Evolutionary conservation across 345 rosid species (phyloP).

Genomic region (Eucalyptus shirleyi): DNA sequence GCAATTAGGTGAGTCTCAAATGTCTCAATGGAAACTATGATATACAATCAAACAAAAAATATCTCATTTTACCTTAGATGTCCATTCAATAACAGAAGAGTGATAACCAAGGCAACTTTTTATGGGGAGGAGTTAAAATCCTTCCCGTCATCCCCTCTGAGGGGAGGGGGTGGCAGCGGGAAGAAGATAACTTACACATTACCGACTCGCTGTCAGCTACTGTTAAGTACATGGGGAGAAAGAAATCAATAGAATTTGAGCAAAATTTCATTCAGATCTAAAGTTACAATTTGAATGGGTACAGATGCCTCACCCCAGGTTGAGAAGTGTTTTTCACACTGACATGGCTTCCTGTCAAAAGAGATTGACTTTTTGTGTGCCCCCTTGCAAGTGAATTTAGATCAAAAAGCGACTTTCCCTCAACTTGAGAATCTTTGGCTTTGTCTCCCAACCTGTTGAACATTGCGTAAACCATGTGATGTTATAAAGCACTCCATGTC

Average conservation of each 20-base stretch:
- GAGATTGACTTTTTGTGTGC: not conserved
- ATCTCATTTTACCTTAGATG: not conserved
- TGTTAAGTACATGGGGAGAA: not conserved
- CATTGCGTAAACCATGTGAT: not conserved
- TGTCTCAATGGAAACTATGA: not conserved
- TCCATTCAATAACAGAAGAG: not conserved
- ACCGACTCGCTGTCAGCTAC: accelerated
- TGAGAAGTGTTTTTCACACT: not conserved
- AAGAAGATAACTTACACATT: not conserved
- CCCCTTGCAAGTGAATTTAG: not conserved
- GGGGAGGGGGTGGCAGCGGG: not conserved
- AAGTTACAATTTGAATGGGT: not conserved
- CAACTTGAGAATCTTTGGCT: constrained; percentile 4
- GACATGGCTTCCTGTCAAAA: not conserved
- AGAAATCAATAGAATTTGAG: not conserved
- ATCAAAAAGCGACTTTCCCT: constrained; percentile 3
- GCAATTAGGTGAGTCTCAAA: not conserved
- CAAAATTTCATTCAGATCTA: not conserved
- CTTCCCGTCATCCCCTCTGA: not conserved
- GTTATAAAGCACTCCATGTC: not conserved
- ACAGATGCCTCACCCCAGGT: not conserved
- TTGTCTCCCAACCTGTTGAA: constrained; percentile 15
- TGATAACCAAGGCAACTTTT: not conserved
- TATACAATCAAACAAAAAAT: not conserved
- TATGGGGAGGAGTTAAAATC: not conserved